phyloP scores from a whole-genome alignment of 2,329 filamentous ascomycete genomes.

The Laburnicola sp. region DNA sequence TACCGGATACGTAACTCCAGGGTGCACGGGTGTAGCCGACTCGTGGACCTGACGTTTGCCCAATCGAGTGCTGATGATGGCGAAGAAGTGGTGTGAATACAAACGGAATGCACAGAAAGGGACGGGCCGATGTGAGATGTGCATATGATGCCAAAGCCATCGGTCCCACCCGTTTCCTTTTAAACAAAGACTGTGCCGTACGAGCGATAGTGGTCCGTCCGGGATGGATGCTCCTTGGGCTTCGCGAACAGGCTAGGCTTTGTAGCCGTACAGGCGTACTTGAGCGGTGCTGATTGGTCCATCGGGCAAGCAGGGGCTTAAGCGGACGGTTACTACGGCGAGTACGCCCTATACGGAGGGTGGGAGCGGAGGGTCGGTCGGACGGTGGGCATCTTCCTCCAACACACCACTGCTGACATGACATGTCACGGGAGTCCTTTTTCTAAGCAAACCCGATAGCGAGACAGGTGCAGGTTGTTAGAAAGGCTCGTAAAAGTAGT shows the following conservation, averaged over 20 bases:
- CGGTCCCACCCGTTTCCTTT: not conserved
- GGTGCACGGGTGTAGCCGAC: not conserved
- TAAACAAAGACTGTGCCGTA: not conserved
- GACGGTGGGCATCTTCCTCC: too few species aligned
- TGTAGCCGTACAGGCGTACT: too few species aligned
- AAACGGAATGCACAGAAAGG: not conserved
- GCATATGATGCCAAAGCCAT: not conserved
- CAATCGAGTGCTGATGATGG: not conserved
- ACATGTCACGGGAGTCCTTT: too few species aligned
- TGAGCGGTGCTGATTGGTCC: too few species aligned
- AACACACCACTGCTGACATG: too few species aligned
- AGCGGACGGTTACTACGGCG: too few species aligned
- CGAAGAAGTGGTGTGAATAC: not conserved
- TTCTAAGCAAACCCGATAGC: too few species aligned
- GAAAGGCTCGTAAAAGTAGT: too few species aligned
- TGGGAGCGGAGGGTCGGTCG: too few species aligned
- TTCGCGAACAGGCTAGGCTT: conserved; percentile 4
- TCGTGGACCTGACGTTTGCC: not conserved
- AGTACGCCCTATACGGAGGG: too few species aligned
- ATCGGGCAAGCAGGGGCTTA: too few species aligned
- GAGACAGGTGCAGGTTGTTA: too few species aligned
- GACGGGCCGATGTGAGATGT: not conserved
- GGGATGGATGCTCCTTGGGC: not conserved
- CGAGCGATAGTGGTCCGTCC: not conserved
- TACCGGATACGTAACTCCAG: not conserved